phyloP scores from a whole-genome alignment of 2,329 filamentous ascomycete species.

The Fusarium bactridioides region DNA sequence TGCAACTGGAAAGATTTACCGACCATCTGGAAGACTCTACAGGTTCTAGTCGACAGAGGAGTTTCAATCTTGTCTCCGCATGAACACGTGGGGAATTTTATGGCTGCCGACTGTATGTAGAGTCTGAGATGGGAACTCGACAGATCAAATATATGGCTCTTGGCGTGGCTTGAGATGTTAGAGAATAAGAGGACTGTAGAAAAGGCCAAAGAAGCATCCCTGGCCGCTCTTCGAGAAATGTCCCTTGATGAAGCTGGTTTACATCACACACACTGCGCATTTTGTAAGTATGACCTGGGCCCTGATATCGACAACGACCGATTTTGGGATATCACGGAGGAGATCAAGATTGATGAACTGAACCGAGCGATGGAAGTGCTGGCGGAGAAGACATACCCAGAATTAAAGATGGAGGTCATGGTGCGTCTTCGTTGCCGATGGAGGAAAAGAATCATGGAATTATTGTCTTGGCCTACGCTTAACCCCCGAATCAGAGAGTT shows the following conservation, averaged over 20 bases:
- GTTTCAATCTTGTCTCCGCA: no score
- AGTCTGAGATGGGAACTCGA: no score
- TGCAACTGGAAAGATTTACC: no score
- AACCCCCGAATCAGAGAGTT: accelerated
- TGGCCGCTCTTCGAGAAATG: not conserved
- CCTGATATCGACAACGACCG: not conserved
- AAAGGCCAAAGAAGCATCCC: not conserved
- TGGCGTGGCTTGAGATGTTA: not conserved
- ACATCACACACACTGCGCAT: not conserved
- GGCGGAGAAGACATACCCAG: not conserved
- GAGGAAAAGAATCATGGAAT: no score
- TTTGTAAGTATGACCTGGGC: accelerated
- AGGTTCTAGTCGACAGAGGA: no score
- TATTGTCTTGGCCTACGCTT: no score
- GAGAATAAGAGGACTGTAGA: not conserved
- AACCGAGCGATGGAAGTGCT: not conserved
- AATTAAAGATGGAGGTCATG: not conserved
- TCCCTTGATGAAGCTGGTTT: not conserved
- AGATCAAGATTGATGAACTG: not conserved
- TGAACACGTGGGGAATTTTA: accelerated
- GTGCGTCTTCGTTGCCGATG: no score
- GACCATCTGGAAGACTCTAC: no score
- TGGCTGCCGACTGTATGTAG: no score
- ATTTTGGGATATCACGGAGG: not conserved
- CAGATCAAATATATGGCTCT: no score